Evolutionary conservation across 495 filamentous ascomycete genomes (phyloP).

Genomic region (Tricharina praecox): DNA sequence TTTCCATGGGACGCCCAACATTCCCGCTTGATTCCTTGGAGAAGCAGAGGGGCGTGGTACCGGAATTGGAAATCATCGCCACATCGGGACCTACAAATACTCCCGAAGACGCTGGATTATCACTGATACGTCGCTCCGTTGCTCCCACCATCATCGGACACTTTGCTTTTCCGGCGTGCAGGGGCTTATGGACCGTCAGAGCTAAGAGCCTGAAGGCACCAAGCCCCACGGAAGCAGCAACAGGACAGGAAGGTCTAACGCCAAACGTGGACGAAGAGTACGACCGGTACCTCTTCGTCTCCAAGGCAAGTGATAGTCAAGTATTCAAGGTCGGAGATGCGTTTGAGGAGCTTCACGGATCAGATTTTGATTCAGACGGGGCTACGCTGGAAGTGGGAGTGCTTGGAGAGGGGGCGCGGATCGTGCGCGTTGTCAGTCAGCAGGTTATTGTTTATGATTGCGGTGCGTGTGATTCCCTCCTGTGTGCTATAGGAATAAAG

Average conservation of each 20-base stretch:
- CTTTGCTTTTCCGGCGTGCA: conserved; percentile 44
- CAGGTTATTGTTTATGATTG: conserved; percentile 79
- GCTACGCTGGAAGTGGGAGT: conserved; percentile 65
- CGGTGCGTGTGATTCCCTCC: conserved; percentile 37
- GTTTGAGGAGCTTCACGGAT: conserved; percentile 47
- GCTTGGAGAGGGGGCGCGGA: conserved; percentile 52
- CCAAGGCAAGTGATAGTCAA: conserved; percentile 35
- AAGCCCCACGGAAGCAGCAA: conserved; percentile 4
- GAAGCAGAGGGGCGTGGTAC: conserved; percentile 32
- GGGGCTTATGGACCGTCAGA: conserved; percentile 32
- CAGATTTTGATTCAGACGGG: conserved; percentile 80
- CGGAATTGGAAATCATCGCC: conserved; percentile 53
- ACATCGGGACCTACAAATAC: conserved; percentile 47
- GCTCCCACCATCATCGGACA: conserved; percentile 45
- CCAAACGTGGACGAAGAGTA: conserved; percentile 34
- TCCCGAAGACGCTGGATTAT: conserved; percentile 43
- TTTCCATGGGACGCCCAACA: conserved; percentile 43
- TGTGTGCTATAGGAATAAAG: conserved; percentile 6
- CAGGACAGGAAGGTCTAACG: conserved; percentile 24
- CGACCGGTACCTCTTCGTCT: conserved; percentile 54
- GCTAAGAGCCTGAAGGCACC: conserved; percentile 21
- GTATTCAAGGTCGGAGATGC: conserved; percentile 31
- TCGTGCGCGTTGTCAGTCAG: conserved; percentile 68
- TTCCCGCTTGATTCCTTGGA: conserved; percentile 32
- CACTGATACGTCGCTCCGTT: conserved; percentile 57